Evolutionary conservation across 495 filamentous ascomycete species (phyloP), one percentile per base, ranked within the genome.

Genomic region (Pseudotulostoma volvatum): DNA sequence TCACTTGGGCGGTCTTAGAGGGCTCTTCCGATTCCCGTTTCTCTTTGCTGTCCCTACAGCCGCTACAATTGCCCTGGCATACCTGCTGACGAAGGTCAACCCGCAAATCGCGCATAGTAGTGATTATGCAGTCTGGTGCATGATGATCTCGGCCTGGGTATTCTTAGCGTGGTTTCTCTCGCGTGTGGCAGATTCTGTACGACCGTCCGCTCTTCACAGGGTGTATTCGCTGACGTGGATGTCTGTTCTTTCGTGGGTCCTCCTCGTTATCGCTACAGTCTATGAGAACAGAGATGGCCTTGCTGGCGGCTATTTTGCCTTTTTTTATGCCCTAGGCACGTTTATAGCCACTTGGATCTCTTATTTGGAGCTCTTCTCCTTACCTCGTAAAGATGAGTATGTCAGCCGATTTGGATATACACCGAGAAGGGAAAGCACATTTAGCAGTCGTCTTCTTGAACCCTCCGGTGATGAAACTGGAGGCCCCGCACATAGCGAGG

Each of bases 41-140:
- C 71, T 85, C 11, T 63, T 93, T 41, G 57, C 66, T 17, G 61
- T 82, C 14, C 74, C 87, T 4, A 78, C 73, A 1, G 79, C 68
- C 2, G 66, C 80, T 8, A 67, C 76, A 1, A 54, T 90, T n/a
- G 84, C 72, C 1, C 57, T 81, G 40, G 82, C 81, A 7, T 84
- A 79, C 48, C 56, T 96, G 44, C 45, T 92, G 28, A 70, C 67
- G 17, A 92, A 85, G 56, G 51, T 86, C 50, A 96, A 97, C 49
- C 86, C 87, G 2, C 68, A 77, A 43, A 83, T 96, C 45, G 61
- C 88, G 13, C 90, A 94, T 56, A 83, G 84, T 54, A 87, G 77
- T 47, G 68, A 74, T 42, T 94, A 86, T 45, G 69, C 83, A 1
- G 82, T 95, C 1, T 81, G 77, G 77, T 74, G 73, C 40, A 92